Evolutionary conservation across 306 rosid species (phyloP), one percentile per base, ranked within the genome.

Genomic region (Begonia masoniana): DNA sequence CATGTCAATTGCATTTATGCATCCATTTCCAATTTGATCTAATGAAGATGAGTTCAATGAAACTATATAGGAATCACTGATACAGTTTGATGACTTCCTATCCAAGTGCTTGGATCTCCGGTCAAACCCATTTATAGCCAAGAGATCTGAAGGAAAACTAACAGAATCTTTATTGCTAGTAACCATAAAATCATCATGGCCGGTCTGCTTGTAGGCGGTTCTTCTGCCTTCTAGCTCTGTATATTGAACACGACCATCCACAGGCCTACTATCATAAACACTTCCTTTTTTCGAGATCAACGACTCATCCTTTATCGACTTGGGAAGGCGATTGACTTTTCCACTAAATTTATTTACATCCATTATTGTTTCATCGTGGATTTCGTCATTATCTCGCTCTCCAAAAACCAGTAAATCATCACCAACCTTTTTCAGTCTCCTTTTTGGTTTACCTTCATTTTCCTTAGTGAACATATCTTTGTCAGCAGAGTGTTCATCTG

Each of bases 41-140:
- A 76, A 67, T 65, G 69, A 74, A 23, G 51, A 59, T 15, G 94
- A 74, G 61, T 96, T 78, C 51, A 81, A 57, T 21, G 77, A 63
- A 74, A 83, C 75, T 60, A 92, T 72, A 75, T 92, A 86, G 62
- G 96, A 83, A 70, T 83, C 99, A 63, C 80, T 75, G 73, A 77
- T 60, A 63, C 77, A 73, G 45, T 65, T 76, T 21, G 76, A 68
- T 55, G 76, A 62, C 70, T 70, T 92, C 67, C 80, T 70, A 60
- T 83, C 83, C 62, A 55, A 52, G 56, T 58, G 71, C 13, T 56
- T 66, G 58, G 75, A 62, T 46, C 53, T 63, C 71, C 50, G 69
- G 63, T 73, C 88, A 15, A 63, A 71, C 66, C 88, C 86, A 71
- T 69, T 64, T 52, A 69, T 62, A 65, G 73, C 69, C 66, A 71